phyloP scores from a whole-genome alignment of 2,329 filamentous ascomycete genomes.

The Chaetomiaceae sp. region DNA sequence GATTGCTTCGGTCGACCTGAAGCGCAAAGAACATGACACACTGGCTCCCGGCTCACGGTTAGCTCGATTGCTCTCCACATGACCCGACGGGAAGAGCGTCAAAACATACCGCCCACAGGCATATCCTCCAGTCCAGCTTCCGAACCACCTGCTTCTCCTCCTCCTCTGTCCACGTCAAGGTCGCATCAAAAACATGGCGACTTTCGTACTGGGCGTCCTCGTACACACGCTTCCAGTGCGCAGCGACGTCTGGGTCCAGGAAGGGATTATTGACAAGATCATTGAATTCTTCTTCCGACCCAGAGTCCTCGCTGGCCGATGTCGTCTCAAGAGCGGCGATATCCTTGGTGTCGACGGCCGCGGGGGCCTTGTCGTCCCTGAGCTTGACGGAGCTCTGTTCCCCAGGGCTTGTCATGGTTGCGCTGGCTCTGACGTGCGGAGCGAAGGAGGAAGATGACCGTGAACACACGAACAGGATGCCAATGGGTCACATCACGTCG shows the following conservation, averaged over 20 bases:
- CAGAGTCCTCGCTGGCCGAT: constrained; percentile 12
- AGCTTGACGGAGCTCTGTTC: neutral
- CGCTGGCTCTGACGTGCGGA: neutral
- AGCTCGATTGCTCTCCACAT: neutral
- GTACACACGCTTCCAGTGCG: constrained; percentile 20
- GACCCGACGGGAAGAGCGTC: neutral
- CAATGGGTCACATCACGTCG: no score
- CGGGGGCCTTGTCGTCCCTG: neutral
- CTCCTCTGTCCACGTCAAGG: constrained; percentile 20
- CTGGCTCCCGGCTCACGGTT: constrained; percentile 24
- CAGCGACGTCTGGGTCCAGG: constrained; percentile 15
- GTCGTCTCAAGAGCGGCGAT: neutral
- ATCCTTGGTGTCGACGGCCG: neutral
- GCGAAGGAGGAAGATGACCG: neutral
- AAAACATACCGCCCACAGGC: constrained; percentile 36
- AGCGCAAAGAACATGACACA: constrained; percentile 59
- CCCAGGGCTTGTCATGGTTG: neutral
- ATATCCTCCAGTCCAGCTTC: constrained; percentile 40
- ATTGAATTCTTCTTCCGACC: constrained; percentile 12
- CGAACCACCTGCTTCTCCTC: constrained; percentile 37
- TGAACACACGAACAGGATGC: neutral
- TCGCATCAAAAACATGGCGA: constrained; percentile 17
- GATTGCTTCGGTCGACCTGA: constrained; percentile 56
- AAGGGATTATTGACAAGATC: constrained; percentile 16
- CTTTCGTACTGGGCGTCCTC: constrained; percentile 16